Evolutionary conservation across 1,284 basidiomycete species (phyloP).

Genomic region (Fistulina hepatica): DNA sequence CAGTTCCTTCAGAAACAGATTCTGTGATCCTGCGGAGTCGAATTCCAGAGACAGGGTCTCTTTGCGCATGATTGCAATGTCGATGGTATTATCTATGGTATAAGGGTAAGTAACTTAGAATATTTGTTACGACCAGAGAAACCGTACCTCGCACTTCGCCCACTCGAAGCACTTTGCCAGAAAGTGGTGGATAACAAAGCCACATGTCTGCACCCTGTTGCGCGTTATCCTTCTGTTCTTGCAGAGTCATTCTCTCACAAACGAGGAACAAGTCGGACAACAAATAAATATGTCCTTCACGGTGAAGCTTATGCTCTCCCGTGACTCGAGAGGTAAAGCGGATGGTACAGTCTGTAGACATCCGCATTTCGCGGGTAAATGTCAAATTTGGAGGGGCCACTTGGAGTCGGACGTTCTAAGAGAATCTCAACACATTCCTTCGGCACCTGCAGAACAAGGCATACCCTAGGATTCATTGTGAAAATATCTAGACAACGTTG

Average conservation of each 20-base stretch:
- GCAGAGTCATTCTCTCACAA: constrained; percentile 69
- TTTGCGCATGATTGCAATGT: constrained; percentile 82
- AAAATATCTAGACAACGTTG: constrained; percentile 87
- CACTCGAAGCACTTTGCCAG: constrained; percentile 86
- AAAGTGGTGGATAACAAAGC: constrained; percentile 90
- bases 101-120: constrained; percentile 2
- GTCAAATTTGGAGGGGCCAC: constrained; percentile 75
- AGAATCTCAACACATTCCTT: constrained; percentile 11
- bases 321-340: constrained; percentile 73
- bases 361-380: constrained; percentile 72
- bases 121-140: constrained; percentile 15
- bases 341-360: constrained; percentile 67
- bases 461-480: constrained; percentile 87
- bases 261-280: constrained; percentile 89
- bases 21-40: constrained; percentile 51
- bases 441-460: constrained; percentile 12
- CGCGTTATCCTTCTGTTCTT: constrained; percentile 42
- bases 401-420: constrained; percentile 81
- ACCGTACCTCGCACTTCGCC: constrained; percentile 51
- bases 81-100: constrained; percentile 53
- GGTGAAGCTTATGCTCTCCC: constrained; percentile 62
- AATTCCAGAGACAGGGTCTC: constrained; percentile 69
- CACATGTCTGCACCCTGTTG: constrained; percentile 75
- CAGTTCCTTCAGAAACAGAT: constrained; percentile 66
- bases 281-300: constrained; percentile 77